Base-by-base conservation (phyloP, 2,329 filamentous ascomycete genomes). In the Aspergillus flavus region DNA sequence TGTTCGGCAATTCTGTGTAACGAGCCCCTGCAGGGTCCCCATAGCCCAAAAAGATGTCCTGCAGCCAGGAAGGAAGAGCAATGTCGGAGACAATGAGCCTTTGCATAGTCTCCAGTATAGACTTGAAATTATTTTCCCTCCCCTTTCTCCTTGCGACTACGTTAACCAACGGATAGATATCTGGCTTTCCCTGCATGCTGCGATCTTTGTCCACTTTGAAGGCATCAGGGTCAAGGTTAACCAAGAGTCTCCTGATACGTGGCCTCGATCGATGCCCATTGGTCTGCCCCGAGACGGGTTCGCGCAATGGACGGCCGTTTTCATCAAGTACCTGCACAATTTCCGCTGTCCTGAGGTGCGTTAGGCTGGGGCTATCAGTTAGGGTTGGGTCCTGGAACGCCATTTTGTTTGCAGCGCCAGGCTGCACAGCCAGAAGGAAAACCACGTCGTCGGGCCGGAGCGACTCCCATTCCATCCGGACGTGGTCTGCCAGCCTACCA, bases 21-120 rank as follows among this genome's bases (percentile, higher is more conserved):
- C 88, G 91, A 39, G 95, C 95, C 63, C 91, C 90, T 34, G 92
- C 87, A 62, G 95, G 94, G 77, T 99, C 94, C 54, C 95, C 95
- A 76, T 96, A 98, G 3, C 95, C 95, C n/a, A 99, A 82, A 77
- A 98, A 99, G 11, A 98, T 94, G 69, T 98, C 95, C 72, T 97
- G 93, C 50, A 99, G 84, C 95, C 95, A 99, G 2, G 89, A 87
- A 16, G 95, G 93, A 59, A 98, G 84, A 7, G 92, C 91, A 23
- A 94, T 89, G 70, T 96, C 92, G 0, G 93, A 93, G 39, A 96
- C 83, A 2, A 93, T 91, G 34, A 99, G 85, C 67, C 88, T 91
- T 73, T 91, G 92, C 73, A 99, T 96, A 1, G 94, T 97, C 71
- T 97, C 92, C 41, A 99, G 83, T 11, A 99, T 89, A 11, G 94